Evolutionary conservation across 306 rosid species (phyloP), one percentile per base, ranked within the genome.

Genomic region (Fagus crenata): DNA sequence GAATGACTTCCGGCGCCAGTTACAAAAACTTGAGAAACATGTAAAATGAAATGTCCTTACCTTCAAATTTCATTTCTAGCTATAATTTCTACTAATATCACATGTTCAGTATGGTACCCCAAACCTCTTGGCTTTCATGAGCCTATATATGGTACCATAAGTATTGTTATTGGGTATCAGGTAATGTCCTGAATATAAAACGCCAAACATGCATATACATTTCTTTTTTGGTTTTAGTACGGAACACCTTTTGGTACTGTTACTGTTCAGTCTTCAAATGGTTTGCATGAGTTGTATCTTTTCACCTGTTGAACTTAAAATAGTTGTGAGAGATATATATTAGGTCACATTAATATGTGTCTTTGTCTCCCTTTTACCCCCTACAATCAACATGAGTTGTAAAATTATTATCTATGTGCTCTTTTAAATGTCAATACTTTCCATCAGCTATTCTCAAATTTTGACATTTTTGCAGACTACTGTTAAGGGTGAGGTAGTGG

Each of bases 1-100:
- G 74, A 86, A 82, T 28, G 93, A 93, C 77, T 96, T 96, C 79
- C 82, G 85, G 77, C 98, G 94, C 71, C 89, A 84, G 84, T 85
- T 96, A 82, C 81, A 78, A 80, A 91, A 93, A 84, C 89, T 96
- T 80, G 93, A 83, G 86, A 93, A 96, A 87, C 93, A 91, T 69
- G 99, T 92, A 86, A 89, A 77, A 74, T 41, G 72, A 4, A 41
- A 49, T 69, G 41, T 41, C 69, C 78, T 79, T 41, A 37, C 40
- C 35, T 67, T 78, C 79, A 63, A 51, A 2, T 72, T 68, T 49
- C 5, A 6, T 12, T 67, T 75, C 71, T 77, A 6, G 72, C 76
- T 61, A 46, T 22, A 33, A 18, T 35, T 65, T 78, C 70, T 49
- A 53, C 6, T 72, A 42, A 72, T 70, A 76, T 55, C 31, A 33